phyloP scores from a whole-genome alignment of 306 rosid genomes.

The Sechiopsis laciniata region DNA sequence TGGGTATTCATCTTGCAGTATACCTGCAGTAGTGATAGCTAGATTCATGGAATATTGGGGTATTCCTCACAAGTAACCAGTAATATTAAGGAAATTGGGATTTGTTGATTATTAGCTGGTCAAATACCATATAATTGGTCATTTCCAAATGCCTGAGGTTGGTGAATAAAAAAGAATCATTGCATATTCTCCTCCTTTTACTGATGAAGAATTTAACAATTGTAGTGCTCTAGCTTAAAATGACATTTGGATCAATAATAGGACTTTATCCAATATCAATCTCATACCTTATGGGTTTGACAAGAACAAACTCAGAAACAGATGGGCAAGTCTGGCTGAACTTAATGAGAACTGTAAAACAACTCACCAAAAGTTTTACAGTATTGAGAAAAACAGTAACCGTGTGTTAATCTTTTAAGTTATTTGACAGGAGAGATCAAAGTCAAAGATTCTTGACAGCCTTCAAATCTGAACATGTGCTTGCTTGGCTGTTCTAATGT shows the following conservation, averaged over 20 bases:
- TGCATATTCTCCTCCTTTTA: not conserved
- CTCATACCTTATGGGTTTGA: not conserved
- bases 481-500: constrained; percentile 8
- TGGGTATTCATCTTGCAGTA: not conserved
- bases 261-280: not conserved
- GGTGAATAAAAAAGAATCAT: not conserved
- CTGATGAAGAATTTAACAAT: not conserved
- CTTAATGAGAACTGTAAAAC: too few species aligned
- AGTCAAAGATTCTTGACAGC: constrained; percentile 17
- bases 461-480: not conserved
- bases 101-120: not conserved
- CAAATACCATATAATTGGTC: not conserved
- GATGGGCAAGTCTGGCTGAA: too few species aligned
- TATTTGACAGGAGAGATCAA: not conserved
- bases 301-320: too few species aligned
- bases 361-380: not conserved
- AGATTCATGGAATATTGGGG: not conserved
- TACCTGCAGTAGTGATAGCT: not conserved
- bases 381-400: not conserved
- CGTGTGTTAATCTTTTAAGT: not conserved
- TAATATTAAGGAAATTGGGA: not conserved
- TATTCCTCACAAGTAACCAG: not conserved
- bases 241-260: not conserved
- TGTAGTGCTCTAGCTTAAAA: not conserved
- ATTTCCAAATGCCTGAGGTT: not conserved